phyloP scores from a whole-genome alignment of 2,329 filamentous ascomycete genomes.

The Coniochaeta hoffmannii region DNA sequence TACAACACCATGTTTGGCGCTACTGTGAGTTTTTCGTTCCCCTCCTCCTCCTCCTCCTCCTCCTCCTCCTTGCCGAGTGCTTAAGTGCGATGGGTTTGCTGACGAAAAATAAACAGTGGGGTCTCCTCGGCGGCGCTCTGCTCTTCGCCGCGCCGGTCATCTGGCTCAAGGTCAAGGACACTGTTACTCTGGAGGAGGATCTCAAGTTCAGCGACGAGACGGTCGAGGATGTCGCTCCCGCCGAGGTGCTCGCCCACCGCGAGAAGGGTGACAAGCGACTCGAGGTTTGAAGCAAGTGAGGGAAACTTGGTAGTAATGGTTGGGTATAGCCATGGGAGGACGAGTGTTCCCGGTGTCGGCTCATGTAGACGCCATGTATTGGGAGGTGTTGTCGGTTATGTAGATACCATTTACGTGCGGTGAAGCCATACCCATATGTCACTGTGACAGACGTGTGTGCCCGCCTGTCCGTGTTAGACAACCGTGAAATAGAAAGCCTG shows the following conservation, averaged over 20 bases:
- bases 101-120: conserved; percentile 51
- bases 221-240: conserved; percentile 54
- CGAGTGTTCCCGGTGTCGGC: too few relatives aligned
- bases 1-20: conserved; percentile 66
- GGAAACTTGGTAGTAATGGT: not conserved
- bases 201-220: conserved; percentile 82
- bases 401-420: too few relatives aligned
- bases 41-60: not conserved
- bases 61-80: not conserved
- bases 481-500: too few relatives aligned
- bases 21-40: conserved; percentile 30
- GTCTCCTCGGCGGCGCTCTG: conserved; percentile 63
- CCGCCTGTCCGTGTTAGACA: too few relatives aligned
- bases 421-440: too few relatives aligned
- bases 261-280: conserved; percentile 20
- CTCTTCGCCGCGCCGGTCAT: conserved; percentile 74
- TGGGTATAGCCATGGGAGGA: too few relatives aligned
- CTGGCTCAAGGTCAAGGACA: conserved; percentile 71
- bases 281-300: not conserved
- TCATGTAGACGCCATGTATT: too few relatives aligned
- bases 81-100: not conserved
- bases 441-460: too few relatives aligned
- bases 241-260: conserved; percentile 12
- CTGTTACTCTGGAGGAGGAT: conserved; percentile 74
- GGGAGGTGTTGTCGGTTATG: too few relatives aligned